A percentile compares a stretch with the other conserved stretches of the same genome.
These are phyloP conservation scores for Trichophyton mentagrophytes DNA, from an alignment of 2,329 filamentous ascomycete species.

Conservation along the genomic window DNA sequence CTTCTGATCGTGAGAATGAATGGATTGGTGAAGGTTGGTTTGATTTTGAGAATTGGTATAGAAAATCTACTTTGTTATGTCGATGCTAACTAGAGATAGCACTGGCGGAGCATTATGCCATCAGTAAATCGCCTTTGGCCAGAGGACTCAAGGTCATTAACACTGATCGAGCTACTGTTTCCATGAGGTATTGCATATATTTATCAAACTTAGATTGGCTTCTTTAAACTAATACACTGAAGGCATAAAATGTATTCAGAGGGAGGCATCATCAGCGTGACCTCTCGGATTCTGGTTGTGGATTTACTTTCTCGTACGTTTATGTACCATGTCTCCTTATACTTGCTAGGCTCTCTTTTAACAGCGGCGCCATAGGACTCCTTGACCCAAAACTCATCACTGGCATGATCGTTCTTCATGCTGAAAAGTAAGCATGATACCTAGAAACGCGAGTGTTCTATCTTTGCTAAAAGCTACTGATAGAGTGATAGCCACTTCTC, in stretches of 20 bases:
- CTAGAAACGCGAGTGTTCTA: not conserved
- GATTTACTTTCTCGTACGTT: constrained; percentile 63
- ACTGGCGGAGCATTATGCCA: constrained; percentile 84
- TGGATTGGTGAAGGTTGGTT: constrained; percentile 72
- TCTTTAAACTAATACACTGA: constrained; percentile 7
- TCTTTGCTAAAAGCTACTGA: constrained; percentile 7
- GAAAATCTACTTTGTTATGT: not conserved
- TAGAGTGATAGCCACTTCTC: constrained; percentile 67
- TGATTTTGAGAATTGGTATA: not conserved
- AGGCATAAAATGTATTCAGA: constrained; percentile 82
- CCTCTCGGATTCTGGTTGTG: constrained; percentile 86
- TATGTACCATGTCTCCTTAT: not conserved
- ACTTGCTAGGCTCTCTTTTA: constrained; percentile 5
- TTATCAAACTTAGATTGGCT: not conserved
- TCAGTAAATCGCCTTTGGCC: constrained; percentile 69
- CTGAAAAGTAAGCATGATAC: constrained; percentile 46
- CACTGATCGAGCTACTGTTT: constrained; percentile 82
- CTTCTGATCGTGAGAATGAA: constrained; percentile 83
- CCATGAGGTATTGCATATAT: constrained; percentile 39
- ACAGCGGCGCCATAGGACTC: constrained; percentile 32
- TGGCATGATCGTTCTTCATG: constrained; percentile 75
- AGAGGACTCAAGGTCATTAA: constrained; percentile 85
- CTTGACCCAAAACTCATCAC: constrained; percentile 75
- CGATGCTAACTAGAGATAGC: constrained; percentile 32
- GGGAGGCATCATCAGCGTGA: constrained; percentile 90